Evolutionary conservation across 2,329 filamentous ascomycete species (phyloP).

Genomic region (Fonsecaea pugnacius): DNA sequence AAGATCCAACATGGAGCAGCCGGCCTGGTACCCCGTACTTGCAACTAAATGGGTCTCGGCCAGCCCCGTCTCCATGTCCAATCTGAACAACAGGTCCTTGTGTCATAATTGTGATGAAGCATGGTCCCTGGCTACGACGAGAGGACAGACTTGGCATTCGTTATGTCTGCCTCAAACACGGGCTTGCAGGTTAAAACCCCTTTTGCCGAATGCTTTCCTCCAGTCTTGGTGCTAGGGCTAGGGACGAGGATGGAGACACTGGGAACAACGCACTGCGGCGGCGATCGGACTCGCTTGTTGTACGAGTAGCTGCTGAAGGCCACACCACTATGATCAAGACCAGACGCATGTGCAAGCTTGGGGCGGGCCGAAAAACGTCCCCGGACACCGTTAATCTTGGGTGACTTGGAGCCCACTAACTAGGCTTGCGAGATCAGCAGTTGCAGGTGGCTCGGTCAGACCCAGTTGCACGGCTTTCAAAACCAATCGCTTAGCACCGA

Average conservation of each 20-base stretch:
- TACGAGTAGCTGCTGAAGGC: neutral
- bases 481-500: neutral
- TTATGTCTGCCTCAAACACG: neutral
- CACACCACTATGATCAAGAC: neutral
- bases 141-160: neutral
- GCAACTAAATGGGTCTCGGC: neutral
- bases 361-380: constrained; percentile 12
- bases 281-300: constrained; percentile 4
- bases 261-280: neutral
- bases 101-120: neutral
- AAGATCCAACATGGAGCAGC: neutral
- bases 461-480: neutral
- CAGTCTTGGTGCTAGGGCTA: neutral
- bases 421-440: neutral
- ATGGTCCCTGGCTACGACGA: neutral
- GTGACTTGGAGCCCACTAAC: neutral
- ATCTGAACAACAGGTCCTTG: neutral
- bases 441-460: neutral
- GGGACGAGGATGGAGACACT: neutral
- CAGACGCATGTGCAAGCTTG: constrained; percentile 6
- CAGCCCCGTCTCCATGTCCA: neutral
- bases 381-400: constrained; percentile 8
- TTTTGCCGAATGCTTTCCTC: neutral
- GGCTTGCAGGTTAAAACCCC: neutral
- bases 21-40: too few species aligned